A percentile compares a stretch with the other conserved stretches of the same genome.
Evolutionary conservation across 805 yeast species (phyloP).

Genomic region (Sugiyamaella americana): DNA sequence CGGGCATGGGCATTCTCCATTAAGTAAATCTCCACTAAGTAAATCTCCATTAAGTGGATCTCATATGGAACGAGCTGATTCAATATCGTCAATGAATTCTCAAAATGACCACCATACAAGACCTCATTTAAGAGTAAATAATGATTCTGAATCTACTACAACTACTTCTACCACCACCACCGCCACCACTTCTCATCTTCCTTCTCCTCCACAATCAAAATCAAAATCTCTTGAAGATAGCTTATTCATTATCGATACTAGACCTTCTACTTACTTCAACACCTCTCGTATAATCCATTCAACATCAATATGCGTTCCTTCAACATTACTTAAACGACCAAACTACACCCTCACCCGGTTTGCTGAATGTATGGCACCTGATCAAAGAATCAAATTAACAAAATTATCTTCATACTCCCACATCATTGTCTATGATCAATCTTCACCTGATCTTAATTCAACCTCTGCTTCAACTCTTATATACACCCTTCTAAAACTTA

Average conservation of each 20-base stretch:
- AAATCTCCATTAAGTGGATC: too few relatives aligned
- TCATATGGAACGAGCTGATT: too few relatives aligned
- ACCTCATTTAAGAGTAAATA: neutral
- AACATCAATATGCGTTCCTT: conserved; percentile 76
- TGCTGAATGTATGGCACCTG: conserved; percentile 33
- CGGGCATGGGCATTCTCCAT: neutral
- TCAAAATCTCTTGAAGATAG: conserved; percentile 12
- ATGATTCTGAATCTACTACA: neutral
- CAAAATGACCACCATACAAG: too few relatives aligned
- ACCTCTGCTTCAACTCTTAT: conserved; percentile 20
- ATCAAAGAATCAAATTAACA: conserved; percentile 26
- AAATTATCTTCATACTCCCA: conserved; percentile 18
- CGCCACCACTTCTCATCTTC: too few relatives aligned
- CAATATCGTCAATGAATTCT: too few relatives aligned
- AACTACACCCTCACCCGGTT: conserved; percentile 52
- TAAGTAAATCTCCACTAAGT: neutral
- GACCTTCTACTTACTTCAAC: conserved; percentile 73
- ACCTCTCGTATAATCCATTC: conserved; percentile 53
- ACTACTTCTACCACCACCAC: too few relatives aligned
- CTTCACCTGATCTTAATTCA: conserved; percentile 14
- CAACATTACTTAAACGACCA: conserved; percentile 74
- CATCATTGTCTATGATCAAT: conserved; percentile 48
- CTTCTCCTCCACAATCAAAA: too few relatives aligned
- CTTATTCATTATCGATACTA: conserved; percentile 60
- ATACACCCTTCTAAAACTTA: conserved; percentile 26